Evolutionary conservation across 2,329 filamentous ascomycete genomes (phyloP).

Genomic region (Xylaria sp.): DNA sequence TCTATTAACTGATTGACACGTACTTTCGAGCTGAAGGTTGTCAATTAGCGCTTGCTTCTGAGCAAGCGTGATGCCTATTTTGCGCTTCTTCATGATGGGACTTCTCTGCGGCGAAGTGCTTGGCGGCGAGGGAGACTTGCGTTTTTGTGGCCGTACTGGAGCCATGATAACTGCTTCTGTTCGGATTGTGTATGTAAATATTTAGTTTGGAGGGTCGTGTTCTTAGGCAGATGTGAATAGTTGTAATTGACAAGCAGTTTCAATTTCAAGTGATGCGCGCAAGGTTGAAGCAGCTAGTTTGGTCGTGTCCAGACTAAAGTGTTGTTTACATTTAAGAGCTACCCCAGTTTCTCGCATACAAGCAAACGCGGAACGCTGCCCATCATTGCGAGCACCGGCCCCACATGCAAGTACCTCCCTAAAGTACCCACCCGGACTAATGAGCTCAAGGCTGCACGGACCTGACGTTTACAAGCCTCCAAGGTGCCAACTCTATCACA

Average conservation of each 20-base stretch:
- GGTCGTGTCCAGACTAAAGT: constrained; percentile 28
- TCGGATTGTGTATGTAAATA: constrained; percentile 8
- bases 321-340: constrained; percentile 40
- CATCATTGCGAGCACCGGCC: constrained; percentile 8
- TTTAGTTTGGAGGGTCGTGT: constrained; percentile 18
- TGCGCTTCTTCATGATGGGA: constrained; percentile 71
- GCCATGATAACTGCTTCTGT: constrained; percentile 40
- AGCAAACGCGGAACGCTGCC: constrained; percentile 10
- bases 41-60: constrained; percentile 91
- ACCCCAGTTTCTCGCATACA: constrained; percentile 25
- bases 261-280: constrained; percentile 17
- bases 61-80: constrained; percentile 69
- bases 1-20: constrained; percentile 46
- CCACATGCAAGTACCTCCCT: constrained; percentile 5
- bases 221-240: constrained; percentile 3
- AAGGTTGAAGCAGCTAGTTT: constrained; percentile 12
- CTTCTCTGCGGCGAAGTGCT: constrained; percentile 59
- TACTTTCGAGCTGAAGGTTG: constrained; percentile 90
- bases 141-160: constrained; percentile 52
- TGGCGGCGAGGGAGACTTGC: constrained; percentile 55
- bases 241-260: constrained; percentile 13
- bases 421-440: neutral
- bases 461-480: constrained; percentile 45
- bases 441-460: constrained; percentile 46
- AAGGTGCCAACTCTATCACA: constrained; percentile 6